Evolutionary conservation across 441 rosid species (phyloP), one percentile per base, ranked within the genome.

Genomic region (Theobroma grandiflorum): DNA sequence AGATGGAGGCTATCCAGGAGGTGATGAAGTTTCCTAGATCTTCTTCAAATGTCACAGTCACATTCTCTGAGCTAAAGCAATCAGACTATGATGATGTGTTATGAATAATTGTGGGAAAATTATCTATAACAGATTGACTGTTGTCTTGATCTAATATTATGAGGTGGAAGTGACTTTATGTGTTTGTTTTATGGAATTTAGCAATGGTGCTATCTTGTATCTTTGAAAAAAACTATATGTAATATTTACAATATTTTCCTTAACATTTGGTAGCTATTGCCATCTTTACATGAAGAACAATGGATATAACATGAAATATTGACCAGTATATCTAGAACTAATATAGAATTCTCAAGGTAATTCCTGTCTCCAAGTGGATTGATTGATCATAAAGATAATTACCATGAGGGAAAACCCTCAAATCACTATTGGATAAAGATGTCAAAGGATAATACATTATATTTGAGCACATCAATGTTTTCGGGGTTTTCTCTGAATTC

Each of bases 361-460:
- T 5, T 50, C 75, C 74, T 16, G 63, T 53, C 76, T 72, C 18
- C 69, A 47, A 58, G 31, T 75, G 43, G 5, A 75, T 75, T 63
- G 59, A 52, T 53, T 26, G 43, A 31, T 49, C 43, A 62, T 45
- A 62, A 75, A 15, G 37, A 35, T 26, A 63, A 31, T 14, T 61
- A 61, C n/a, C 35, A 33, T 49, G 12, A 12, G 38, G 42, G 42
- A 49, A 26, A 26, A 42, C 58, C 74, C 42, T 49, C 20, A 62
- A 63, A 50, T 45, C 8, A 31, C 8, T 49, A 35, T 43, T 63
- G 61, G 26, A 66, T 42, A 77, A 66, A 62, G n/a, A n/a, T 31
- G 71, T 47, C 59, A 11, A 49, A 47, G 40, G 53, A 52, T 67
- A 75, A 59, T 40, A 75, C 77, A 74, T 61, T 33, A 33, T 15